phyloP scores from a whole-genome alignment of 495 filamentous ascomycete genomes.

The Pyronema domesticum region DNA sequence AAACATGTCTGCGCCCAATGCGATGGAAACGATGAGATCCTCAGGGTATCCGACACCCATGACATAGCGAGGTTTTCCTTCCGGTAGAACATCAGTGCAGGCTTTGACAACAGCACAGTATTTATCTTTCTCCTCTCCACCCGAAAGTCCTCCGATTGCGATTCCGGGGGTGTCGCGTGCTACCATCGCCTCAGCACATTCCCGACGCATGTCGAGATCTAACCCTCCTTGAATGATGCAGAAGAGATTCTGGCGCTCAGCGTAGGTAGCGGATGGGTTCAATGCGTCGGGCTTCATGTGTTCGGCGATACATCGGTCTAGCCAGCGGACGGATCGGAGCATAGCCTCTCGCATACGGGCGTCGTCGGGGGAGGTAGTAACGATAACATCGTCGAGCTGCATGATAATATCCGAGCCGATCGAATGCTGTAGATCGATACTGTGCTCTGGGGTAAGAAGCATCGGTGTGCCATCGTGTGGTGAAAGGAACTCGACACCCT shows the following conservation, averaged over 20 bases:
- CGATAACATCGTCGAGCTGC: constrained; percentile 96
- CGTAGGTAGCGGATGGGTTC: constrained; percentile 18
- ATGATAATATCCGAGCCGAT: constrained; percentile 99
- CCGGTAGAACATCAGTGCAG: constrained; percentile 70
- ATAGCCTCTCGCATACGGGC: constrained; percentile 82
- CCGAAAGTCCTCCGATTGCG: constrained; percentile 84
- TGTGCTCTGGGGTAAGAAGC: constrained; percentile 94
- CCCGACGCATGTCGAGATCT: constrained; percentile 67
- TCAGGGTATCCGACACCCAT: constrained; percentile 98
- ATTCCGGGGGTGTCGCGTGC: constrained; percentile 83
- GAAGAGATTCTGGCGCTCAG: constrained; percentile 71
- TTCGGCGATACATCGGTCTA: constrained; percentile 86
- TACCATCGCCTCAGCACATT: constrained; percentile 83
- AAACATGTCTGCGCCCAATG: constrained; percentile 96
- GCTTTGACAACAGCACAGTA: constrained; percentile 52
- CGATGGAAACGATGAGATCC: constrained; percentile 78
- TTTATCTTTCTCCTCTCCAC: constrained; percentile 56
- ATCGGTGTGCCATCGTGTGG: constrained; percentile 93
- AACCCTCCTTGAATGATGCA: constrained; percentile 96
- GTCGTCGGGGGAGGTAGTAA: constrained; percentile 78
- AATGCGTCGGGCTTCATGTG: constrained; percentile 43
- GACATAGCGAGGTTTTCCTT: constrained; percentile 85
- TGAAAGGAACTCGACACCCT: constrained; percentile 83
- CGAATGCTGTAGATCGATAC: constrained; percentile 85
- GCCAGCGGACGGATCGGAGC: constrained; percentile 93